A percentile compares a stretch with the other conserved stretches of the same genome.
phyloP scores from a whole-genome alignment of 176 grass and related monocot species.

The Oryza longistaminata region DNA sequence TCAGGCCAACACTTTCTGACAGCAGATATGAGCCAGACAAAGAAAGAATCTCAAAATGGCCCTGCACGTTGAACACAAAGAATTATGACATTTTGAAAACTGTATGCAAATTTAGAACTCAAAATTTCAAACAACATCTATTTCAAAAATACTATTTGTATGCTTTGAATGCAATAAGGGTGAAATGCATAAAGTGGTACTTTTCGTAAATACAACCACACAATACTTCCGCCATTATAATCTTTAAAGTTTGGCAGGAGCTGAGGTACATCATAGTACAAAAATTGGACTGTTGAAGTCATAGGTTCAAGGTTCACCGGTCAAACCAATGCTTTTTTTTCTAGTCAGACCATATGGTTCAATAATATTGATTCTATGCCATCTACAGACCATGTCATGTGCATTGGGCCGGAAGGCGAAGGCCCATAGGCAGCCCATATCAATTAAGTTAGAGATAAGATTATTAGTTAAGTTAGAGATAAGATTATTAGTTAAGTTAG shows the following conservation, averaged over 20 bases:
- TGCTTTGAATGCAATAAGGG: not conserved
- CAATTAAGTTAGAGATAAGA: no score
- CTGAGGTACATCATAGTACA: not conserved
- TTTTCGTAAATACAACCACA: not conserved
- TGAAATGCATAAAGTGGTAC: not conserved
- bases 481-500: no score
- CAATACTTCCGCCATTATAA: not conserved
- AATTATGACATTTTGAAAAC: slow-evolving; percentile 20
- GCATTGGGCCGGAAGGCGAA: no score
- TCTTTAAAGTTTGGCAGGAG: slow-evolving; percentile 7
- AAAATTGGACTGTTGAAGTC: not conserved
- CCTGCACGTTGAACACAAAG: slow-evolving; percentile 39
- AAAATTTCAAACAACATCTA: slow-evolving; percentile 5
- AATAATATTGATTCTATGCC: not conserved
- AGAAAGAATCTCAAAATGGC: slow-evolving; percentile 65
- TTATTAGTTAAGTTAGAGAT: no score
- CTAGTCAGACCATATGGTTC: not conserved
- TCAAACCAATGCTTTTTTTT: not conserved
- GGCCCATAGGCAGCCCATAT: no score
- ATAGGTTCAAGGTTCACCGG: not conserved
- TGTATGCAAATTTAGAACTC: not conserved
- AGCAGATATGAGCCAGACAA: slow-evolving; percentile 60
- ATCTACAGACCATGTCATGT: not conserved
- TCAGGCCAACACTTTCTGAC: slow-evolving; percentile 47
- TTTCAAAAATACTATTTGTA: not conserved